Conservation (phyloP, 345 rosid genomes). For the Lepidium aucheri region DNA sequence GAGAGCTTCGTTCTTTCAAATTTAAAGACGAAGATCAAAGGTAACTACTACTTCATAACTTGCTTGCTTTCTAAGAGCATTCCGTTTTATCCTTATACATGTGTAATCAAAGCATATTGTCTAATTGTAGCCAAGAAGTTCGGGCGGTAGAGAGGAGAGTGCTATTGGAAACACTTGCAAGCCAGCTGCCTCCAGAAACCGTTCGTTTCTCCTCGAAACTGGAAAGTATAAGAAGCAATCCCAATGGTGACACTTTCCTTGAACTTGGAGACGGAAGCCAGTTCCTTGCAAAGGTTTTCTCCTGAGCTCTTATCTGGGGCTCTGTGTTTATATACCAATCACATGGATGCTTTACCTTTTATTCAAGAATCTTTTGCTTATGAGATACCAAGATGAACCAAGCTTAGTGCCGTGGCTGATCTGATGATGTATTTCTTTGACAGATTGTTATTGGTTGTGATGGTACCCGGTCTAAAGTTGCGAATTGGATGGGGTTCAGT, state of each 20-base stretch:
- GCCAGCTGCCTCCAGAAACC: constrained; percentile 54
- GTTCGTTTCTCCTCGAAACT: constrained; percentile 65
- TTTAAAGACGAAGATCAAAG: constrained; percentile 89
- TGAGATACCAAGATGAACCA: neutral
- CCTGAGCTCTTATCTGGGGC: neutral
- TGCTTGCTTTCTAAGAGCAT: neutral
- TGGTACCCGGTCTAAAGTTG: constrained; percentile 67
- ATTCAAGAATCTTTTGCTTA: neutral
- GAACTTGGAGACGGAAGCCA: constrained; percentile 54
- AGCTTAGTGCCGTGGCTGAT: neutral
- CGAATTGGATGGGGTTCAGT: constrained; percentile 86
- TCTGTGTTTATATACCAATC: neutral
- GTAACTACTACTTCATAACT: constrained; percentile 23
- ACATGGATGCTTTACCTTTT: neutral
- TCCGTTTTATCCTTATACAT: neutral
- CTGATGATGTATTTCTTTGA: constrained; percentile 5
- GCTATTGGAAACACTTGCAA: constrained; percentile 72
- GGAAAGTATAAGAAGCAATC: constrained; percentile 37
- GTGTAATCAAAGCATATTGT: neutral
- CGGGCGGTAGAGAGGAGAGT: constrained; percentile 84
- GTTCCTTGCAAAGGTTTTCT: constrained; percentile 51
- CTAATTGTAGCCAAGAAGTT: constrained; percentile 71
- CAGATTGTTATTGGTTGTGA: constrained; percentile 92
- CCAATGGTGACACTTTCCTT: constrained; percentile 40
- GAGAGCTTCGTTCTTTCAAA: constrained; percentile 67